These are phyloP conservation scores for Tulasnella sp. DNA, from an alignment of 768 basidiomycete species.

Conservation along the genomic window DNA sequence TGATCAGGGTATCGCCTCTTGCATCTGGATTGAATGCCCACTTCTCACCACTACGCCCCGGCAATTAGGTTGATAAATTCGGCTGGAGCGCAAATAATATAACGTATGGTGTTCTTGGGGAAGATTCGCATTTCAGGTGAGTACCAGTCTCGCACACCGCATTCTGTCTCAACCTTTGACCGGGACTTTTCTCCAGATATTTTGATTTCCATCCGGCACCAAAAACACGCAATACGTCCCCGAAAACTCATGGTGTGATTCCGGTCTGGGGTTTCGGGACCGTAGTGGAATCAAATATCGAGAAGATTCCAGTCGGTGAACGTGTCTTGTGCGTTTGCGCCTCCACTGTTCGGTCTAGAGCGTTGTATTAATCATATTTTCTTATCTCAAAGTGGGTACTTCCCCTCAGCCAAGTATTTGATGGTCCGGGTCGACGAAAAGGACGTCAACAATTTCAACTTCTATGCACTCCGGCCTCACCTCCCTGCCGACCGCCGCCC, in stretches of 20 bases:
- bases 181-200: conserved; percentile 49
- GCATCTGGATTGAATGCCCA: not conserved
- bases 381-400: conserved; percentile 46
- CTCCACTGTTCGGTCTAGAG: not conserved
- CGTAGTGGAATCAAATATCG: conserved; percentile 49
- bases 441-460: conserved; percentile 53
- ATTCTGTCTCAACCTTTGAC: conserved; percentile 1
- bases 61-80: conserved; percentile 58
- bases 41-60: not conserved
- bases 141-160: not conserved
- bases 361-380: not conserved
- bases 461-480: conserved; percentile 51
- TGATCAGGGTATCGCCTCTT: not conserved
- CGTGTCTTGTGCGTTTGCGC: conserved; percentile 43
- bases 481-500: conserved; percentile 61
- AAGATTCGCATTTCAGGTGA: conserved; percentile 44
- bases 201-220: conserved; percentile 63
- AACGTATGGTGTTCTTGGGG: conserved; percentile 60
- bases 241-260: conserved; percentile 56
- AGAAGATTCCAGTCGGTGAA: conserved; percentile 52
- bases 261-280: conserved; percentile 74
- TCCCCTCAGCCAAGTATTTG: conserved; percentile 59
- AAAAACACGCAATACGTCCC: conserved; percentile 40
- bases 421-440: conserved; percentile 50
- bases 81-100: conserved; percentile 71